Evolutionary conservation across 2,329 filamentous ascomycete genomes (phyloP).

Genomic region (Pestalotiopsis sp.): DNA sequence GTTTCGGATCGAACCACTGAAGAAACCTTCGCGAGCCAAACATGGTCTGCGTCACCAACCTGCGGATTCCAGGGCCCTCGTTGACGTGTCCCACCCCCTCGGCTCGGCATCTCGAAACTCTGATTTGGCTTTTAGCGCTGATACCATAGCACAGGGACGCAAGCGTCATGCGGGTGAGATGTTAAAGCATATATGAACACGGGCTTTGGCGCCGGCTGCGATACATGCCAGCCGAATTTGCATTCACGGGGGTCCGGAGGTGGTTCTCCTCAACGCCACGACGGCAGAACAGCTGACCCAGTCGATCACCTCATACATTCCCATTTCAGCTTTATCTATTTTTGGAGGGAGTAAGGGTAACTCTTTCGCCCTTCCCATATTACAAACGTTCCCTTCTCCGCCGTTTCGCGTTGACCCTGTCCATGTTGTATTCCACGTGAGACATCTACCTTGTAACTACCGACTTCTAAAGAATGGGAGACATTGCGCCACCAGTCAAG

Average conservation of each 20-base stretch:
- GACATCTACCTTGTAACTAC: neutral
- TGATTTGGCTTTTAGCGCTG: neutral
- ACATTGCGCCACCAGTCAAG: constrained; percentile 3
- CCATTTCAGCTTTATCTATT: neutral
- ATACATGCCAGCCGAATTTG: neutral
- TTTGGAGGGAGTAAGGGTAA: neutral
- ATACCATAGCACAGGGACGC: neutral
- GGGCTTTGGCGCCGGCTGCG: neutral
- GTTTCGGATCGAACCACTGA: neutral
- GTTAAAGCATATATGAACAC: neutral
- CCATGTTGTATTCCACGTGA: neutral
- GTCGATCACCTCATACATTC: neutral
- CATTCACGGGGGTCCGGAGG: neutral
- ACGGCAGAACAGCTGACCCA: neutral
- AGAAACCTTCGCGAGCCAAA: neutral
- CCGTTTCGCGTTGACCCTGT: neutral
- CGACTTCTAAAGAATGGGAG: neutral
- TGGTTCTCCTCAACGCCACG: neutral
- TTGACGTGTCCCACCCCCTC: neutral
- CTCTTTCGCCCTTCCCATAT: neutral
- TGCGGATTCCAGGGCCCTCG: neutral
- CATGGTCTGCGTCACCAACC: neutral
- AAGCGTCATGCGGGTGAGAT: constrained; percentile 1
- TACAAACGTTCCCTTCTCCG: neutral
- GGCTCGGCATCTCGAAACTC: neutral